A percentile compares a stretch with the other conserved stretches of the same genome.
Conservation (phyloP, 768 basidiomycete species). For the Calocybe indica region DNA sequence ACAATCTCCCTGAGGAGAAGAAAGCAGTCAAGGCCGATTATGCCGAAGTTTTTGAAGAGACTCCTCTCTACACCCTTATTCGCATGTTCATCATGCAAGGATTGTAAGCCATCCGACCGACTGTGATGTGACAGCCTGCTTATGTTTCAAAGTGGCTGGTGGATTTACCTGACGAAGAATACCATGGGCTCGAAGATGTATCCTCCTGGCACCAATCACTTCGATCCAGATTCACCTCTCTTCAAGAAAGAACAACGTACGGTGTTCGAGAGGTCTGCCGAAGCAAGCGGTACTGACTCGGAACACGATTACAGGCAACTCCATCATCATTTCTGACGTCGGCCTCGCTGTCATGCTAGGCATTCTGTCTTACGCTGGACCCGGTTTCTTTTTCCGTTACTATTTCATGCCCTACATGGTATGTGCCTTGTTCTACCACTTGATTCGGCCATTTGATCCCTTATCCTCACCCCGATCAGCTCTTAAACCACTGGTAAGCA, state of each 20-base stretch:
- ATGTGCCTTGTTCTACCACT: constrained; percentile 7
- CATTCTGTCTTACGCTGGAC: constrained; percentile 16
- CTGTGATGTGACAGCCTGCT: neutral
- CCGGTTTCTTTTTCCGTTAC: constrained; percentile 15
- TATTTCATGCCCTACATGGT: constrained; percentile 43
- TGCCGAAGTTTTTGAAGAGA: constrained; percentile 46
- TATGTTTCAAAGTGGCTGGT: constrained; percentile 17
- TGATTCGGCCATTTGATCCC: neutral
- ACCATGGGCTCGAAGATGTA: constrained; percentile 42
- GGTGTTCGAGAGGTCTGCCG: constrained; percentile 1
- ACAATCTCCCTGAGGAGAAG: constrained; percentile 31
- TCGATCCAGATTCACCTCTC: constrained; percentile 30
- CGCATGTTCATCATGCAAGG: constrained; percentile 46
- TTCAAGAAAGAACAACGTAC: constrained; percentile 34
- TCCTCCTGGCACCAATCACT: constrained; percentile 41
- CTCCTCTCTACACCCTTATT: constrained; percentile 36
- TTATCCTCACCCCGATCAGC: constrained; percentile 17
- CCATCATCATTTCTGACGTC: constrained; percentile 30
- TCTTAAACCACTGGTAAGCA: constrained; percentile 37
- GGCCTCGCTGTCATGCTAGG: constrained; percentile 20
- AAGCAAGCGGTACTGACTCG: neutral
- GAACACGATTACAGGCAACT: constrained; percentile 20
- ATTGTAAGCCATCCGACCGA: constrained; percentile 20
- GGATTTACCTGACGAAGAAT: constrained; percentile 28
- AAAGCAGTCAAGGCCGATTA: constrained; percentile 36